A percentile compares a stretch with the other conserved stretches of the same genome.
Evolutionary conservation across 2,329 filamentous ascomycete species (phyloP).

Genomic region (Fusarium poae): DNA sequence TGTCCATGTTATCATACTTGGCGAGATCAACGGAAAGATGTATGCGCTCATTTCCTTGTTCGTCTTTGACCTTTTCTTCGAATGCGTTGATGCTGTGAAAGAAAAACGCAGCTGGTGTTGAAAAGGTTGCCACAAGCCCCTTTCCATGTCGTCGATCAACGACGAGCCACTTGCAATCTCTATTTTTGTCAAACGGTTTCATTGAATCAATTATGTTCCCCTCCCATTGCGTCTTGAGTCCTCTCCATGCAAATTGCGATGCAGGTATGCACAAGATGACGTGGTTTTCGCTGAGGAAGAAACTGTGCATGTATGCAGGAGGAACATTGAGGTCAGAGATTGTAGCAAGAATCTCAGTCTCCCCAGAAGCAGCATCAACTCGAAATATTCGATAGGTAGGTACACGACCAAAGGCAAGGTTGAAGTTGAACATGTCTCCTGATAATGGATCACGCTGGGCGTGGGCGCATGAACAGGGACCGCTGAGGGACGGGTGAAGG

Average conservation of each 20-base stretch:
- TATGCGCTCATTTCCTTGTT: conserved; percentile 47
- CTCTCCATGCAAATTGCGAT: conserved; percentile 69
- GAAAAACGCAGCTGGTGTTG: conserved; percentile 77
- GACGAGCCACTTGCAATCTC: conserved; percentile 77
- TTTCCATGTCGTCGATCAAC: conserved; percentile 73
- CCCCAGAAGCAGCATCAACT: conserved; percentile 71
- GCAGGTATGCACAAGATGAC: conserved; percentile 81
- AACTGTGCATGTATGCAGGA: conserved; percentile 84
- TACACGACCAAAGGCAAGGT: conserved; percentile 71
- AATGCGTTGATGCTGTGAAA: conserved; percentile 86
- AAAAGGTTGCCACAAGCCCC: conserved; percentile 77
- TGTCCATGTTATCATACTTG: conserved; percentile 72
- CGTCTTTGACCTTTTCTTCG: conserved; percentile 65
- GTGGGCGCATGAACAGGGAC: conserved; percentile 77
- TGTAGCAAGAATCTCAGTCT: conserved; percentile 78
- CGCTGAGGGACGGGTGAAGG: conserved; percentile 77
- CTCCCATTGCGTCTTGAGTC: conserved; percentile 72
- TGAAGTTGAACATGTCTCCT: conserved; percentile 85
- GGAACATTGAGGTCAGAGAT: conserved; percentile 64
- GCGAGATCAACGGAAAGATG: conserved; percentile 76
- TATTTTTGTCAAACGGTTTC: conserved; percentile 68
- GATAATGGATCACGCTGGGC: conserved; percentile 77
- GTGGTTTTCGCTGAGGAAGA: conserved; percentile 78
- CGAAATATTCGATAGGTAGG: conserved; percentile 78
- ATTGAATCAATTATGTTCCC: conserved; percentile 78